Conservation (phyloP, 768 basidiomycete genomes). For the Neoboletus subvelutipes region DNA sequence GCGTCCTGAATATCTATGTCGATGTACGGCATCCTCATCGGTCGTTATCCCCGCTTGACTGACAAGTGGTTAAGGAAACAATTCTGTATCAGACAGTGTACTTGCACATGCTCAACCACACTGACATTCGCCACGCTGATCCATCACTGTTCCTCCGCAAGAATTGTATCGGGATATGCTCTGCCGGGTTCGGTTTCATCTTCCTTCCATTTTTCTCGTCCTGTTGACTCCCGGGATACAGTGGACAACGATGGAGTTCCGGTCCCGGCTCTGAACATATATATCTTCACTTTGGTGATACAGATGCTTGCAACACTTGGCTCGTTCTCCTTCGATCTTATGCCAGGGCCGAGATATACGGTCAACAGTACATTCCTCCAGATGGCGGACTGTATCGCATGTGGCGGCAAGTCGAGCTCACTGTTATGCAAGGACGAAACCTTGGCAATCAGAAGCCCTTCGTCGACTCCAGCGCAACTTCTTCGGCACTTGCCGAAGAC, state of each 20-base stretch:
- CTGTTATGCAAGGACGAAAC: slow-evolving; percentile 71
- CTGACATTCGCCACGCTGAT: slow-evolving; percentile 78
- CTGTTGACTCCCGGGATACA: slow-evolving; percentile 25
- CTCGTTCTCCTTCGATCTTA: slow-evolving; percentile 77
- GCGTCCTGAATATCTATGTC: slow-evolving; percentile 69
- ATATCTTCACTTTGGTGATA: slow-evolving; percentile 68
- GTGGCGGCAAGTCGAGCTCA: slow-evolving; percentile 81
- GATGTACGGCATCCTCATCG: slow-evolving; percentile 49
- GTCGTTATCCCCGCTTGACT: slow-evolving; percentile 3
- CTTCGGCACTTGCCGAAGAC: slow-evolving; percentile 32
- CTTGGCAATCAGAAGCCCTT: slow-evolving; percentile 53
- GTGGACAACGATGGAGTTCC: slow-evolving; percentile 62
- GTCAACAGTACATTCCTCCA: slow-evolving; percentile 48
- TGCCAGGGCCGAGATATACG: slow-evolving; percentile 78
- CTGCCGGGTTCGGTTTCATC: slow-evolving; percentile 46
- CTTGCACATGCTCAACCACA: slow-evolving; percentile 70
- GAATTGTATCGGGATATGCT: slow-evolving; percentile 72
- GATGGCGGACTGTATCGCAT: slow-evolving; percentile 82
- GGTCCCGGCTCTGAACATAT: slow-evolving; percentile 57
- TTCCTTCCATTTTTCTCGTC: slow-evolving; percentile 2
- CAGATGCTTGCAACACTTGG: slow-evolving; percentile 71
- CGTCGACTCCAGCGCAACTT: slow-evolving; percentile 24
- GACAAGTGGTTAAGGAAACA: slow-evolving; percentile 50
- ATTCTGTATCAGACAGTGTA: slow-evolving; percentile 72
- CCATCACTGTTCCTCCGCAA: slow-evolving; percentile 75